Evolutionary conservation across 345 rosid genomes (phyloP).

Genomic region (Citrus cavaleriei): DNA sequence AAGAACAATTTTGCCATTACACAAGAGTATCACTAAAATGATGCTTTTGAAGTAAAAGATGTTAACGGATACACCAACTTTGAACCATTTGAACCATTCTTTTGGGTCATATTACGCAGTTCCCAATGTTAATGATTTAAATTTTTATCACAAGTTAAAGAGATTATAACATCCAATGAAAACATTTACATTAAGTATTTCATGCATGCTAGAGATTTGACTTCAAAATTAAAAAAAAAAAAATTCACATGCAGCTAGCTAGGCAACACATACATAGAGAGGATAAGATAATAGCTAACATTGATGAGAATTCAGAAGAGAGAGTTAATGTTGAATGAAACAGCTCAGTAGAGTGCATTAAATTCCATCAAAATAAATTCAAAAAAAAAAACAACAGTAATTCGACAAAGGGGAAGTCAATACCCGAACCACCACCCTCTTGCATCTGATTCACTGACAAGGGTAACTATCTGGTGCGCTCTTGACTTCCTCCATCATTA

Average conservation of each 20-base stretch:
- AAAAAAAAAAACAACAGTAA: background rate
- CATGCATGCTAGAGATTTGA: too few species aligned
- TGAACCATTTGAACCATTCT: too few species aligned
- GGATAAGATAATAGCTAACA: background rate
- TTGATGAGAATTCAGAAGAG: background rate
- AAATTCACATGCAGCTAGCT: too few species aligned
- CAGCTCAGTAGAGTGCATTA: conserved; percentile 8
- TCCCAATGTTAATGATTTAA: too few species aligned
- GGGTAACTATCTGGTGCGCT: conserved; percentile 74
- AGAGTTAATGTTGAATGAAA: background rate
- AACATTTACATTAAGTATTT: background rate
- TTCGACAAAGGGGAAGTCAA: conserved; percentile 64
- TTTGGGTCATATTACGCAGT: background rate
- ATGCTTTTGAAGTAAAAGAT: too few species aligned
- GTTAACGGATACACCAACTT: too few species aligned
- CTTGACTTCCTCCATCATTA: conserved; percentile 67
- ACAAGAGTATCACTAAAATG: too few species aligned
- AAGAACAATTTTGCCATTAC: too few species aligned
- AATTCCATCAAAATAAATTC: background rate
- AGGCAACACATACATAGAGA: too few species aligned
- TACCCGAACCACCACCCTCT: conserved; percentile 87
- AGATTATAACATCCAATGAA: too few species aligned
- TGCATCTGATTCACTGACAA: conserved; percentile 23
- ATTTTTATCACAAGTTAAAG: too few species aligned
- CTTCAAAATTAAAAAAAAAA: too few species aligned